These are phyloP conservation scores for Ceratocystis ficicola DNA, from an alignment of 2,329 filamentous ascomycete species.

Conservation along the genomic window DNA sequence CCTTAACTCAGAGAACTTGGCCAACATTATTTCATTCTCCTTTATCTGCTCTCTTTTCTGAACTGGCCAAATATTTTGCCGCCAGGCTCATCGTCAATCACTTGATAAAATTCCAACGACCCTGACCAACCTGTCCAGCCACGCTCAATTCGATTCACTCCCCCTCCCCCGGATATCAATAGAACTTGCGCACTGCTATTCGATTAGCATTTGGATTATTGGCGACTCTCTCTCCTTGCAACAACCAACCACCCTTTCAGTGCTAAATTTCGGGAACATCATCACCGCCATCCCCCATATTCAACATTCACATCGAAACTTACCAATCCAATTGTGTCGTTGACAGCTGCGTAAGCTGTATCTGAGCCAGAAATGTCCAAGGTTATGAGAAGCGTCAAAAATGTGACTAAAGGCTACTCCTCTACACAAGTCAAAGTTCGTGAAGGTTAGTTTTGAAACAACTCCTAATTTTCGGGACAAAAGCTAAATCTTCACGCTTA, in stretches of 20 bases:
- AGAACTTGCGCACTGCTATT: background rate
- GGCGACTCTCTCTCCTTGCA: background rate
- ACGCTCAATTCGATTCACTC: background rate
- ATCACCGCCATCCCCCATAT: background rate
- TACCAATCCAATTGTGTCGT: background rate
- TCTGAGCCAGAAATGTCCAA: constrained; percentile 61
- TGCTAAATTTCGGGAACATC: background rate
- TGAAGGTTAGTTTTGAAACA: constrained; percentile 56
- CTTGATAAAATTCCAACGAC: background rate
- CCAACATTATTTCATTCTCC: background rate
- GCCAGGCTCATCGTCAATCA: background rate
- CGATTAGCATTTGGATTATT: background rate
- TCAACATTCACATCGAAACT: background rate
- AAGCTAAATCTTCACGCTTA: constrained; percentile 32
- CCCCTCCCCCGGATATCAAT: background rate
- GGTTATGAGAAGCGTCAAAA: constrained; percentile 94
- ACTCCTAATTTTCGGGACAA: background rate
- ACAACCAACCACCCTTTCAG: background rate
- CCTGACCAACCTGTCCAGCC: background rate
- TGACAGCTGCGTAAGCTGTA: constrained; percentile 20
- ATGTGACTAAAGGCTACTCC: constrained; percentile 98
- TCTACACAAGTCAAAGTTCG: constrained; percentile 94
- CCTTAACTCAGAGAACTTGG: background rate
- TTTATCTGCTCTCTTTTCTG: background rate
- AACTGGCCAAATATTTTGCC: background rate